Base-by-base conservation (phyloP, 768 basidiomycete species). In the Boletus barrowsii region DNA sequence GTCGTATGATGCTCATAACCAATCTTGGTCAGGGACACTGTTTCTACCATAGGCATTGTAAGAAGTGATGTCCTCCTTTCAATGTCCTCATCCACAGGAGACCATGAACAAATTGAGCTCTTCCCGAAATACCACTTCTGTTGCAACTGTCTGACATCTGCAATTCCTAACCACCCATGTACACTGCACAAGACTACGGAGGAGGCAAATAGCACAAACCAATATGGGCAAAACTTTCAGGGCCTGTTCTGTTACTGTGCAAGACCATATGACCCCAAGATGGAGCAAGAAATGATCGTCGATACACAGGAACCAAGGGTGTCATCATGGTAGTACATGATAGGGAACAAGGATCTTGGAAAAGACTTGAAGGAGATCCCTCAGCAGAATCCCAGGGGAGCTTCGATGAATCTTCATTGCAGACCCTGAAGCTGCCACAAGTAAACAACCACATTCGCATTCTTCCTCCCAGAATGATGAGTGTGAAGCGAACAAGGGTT, bases 91-190 rank as follows among this genome's bases (percentile, higher is more conserved):
- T n/a, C n/a, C n/a, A n/a, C n/a, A n/a, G n/a, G n/a, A n/a, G 78
- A 90, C 67, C 90, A 92, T 68, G 87, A 93, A 62, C 91, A 93
- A 66, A 69, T 93, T 47, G 91, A 93, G 68, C 77, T 93, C 55
- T 93, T 93, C 71, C 90, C 90, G 1, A 93, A 93, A 67, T 81
- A 90, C 60, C 72, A 77, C 54, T 92, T 93, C 65, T 82, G 86
- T 32, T 93, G 91, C 64, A 91, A 93, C 69, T 93, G 91, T 67
- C 89, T 90, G 4, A 93, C 91, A 15, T 53, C 71, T 13, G 75
- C 80, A 5, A 70, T 91, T 20, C 62, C 78, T 0, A 8, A 29
- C 29, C 85, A 87, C 56, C 50, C 75, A 3, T 93, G 91, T 68
- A 79, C 81, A 20, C 71, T 93, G 24, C 86, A 89, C 68, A 74